Base-by-base conservation (phyloP, 1,284 basidiomycete genomes). In the Pseudozyma pruni region DNA sequence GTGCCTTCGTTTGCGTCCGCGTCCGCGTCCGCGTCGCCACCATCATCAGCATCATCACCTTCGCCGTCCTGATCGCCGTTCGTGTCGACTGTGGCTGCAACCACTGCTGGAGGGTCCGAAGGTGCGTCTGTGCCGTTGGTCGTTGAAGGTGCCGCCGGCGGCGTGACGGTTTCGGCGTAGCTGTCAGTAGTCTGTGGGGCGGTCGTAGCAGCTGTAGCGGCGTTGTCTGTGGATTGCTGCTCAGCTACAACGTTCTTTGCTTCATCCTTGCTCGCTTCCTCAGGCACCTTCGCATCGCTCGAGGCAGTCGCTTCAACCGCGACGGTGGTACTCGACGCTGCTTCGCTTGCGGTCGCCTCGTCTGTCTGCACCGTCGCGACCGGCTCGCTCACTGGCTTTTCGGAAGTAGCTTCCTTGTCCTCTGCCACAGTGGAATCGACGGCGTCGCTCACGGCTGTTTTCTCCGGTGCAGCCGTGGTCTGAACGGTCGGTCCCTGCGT, bases 1-100 rank as follows among this genome's bases (percentile, higher is more conserved):
- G 87, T 86, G 78, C 93, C 89, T 57, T 89, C 87, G 22, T 83
- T 81, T 33, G 87, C 87, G 72, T 91, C 91, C 44, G 85, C 86
- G 14, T 80, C 85, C 9, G 86, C 86, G n/a, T 89, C 86, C 40
- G 90, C 84, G 8, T 57, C 75, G 1, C 91, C 75, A 78, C 93
- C 91, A 35, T 94, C 83, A 48, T 85, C 85, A 6, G 58, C 41
- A 23, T 31, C 61, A 22, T 49, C 49, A 1, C n/a, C 54, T 2
- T 49, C 46, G 16, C 2, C 40, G 8, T 23, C 44, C 13, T 23
- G 31, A 5, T 46, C 54, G 13, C 4, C 58, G 10, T 35, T 27
- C 5, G 34, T 19, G 27, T 38, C 37, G 9, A 39, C 25, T 29
- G 22, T 6, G 1, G 33, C 19, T 13, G 22, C 16, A 13, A 14